phyloP scores from a whole-genome alignment of 192 early-diverging fungal species.

The Rhizoclosmatium sp. region DNA sequence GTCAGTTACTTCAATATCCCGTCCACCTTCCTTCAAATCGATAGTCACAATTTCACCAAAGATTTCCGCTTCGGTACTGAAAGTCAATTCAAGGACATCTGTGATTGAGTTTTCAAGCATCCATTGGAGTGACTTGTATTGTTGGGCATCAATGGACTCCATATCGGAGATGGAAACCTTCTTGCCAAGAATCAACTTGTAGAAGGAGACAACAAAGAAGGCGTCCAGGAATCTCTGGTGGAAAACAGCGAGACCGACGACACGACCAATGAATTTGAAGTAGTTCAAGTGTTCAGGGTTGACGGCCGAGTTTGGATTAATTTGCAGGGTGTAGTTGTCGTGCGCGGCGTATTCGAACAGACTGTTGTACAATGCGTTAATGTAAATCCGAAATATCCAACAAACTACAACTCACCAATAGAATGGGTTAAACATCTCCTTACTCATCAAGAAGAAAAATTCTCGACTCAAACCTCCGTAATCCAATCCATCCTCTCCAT shows the following conservation, averaged over 20 bases:
- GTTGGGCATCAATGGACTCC: constrained; percentile 94
- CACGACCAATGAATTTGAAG: constrained; percentile 98
- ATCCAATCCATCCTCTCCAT: constrained; percentile 97
- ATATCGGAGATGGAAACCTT: constrained; percentile 88
- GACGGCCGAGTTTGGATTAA: constrained; percentile 93
- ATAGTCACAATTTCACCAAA: constrained; percentile 90
- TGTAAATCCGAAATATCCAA: background rate
- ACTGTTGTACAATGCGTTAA: constrained; percentile 56
- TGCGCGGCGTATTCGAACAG: constrained; percentile 98
- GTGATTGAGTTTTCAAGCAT: constrained; percentile 91
- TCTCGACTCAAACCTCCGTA: constrained; percentile 97
- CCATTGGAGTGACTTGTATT: constrained; percentile 92
- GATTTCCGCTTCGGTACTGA: constrained; percentile 92
- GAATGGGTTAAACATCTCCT: constrained; percentile 99
- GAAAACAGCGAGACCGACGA: constrained; percentile 95
- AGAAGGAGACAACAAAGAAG: constrained; percentile 95
- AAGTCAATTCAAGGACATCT: constrained; percentile 85
- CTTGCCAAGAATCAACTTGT: constrained; percentile 95
- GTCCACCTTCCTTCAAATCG: constrained; percentile 88
- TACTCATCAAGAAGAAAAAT: constrained; percentile 97
- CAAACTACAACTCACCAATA: constrained; percentile 36
- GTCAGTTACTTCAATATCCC: constrained; percentile 93
- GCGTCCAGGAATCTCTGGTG: constrained; percentile 96
- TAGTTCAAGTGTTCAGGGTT: constrained; percentile 98
- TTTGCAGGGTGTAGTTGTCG: constrained; percentile 98